Conservation (phyloP, 768 basidiomycete genomes). For the Candolleomyces efflorescens region DNA sequence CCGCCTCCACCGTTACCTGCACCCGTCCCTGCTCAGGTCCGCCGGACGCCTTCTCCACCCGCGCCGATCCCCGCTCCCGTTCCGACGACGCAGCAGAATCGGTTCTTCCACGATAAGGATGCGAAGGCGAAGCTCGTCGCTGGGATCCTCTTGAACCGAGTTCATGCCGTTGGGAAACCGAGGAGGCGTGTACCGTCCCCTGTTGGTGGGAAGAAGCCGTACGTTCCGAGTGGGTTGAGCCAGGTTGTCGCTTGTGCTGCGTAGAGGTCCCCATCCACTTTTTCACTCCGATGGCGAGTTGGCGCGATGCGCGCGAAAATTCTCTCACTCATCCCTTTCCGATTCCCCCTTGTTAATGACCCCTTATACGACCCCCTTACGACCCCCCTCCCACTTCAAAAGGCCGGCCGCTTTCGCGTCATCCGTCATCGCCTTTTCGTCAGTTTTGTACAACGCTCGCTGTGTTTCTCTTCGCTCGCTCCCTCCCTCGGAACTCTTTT, state of each 20-base stretch:
- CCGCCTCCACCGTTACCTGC: neutral
- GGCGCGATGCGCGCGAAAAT: too few species aligned
- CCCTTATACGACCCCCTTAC: neutral
- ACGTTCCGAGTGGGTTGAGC: constrained; percentile 12
- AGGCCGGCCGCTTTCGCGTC: neutral
- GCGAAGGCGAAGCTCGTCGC: constrained; percentile 51
- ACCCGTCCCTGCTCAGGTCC: neutral
- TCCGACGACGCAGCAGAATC: neutral
- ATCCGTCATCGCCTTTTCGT: neutral
- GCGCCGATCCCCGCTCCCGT: neutral
- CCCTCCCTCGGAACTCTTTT: neutral
- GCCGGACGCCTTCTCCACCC: constrained; percentile 3
- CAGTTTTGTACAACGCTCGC: neutral
- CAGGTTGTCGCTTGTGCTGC: neutral
- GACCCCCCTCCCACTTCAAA: neutral
- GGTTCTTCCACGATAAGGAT: constrained; percentile 24
- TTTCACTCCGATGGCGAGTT: neutral
- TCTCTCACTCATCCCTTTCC: too few species aligned
- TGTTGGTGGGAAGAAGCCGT: constrained; percentile 17
- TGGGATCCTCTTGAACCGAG: constrained; percentile 51
- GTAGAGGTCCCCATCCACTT: neutral
- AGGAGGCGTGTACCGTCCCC: constrained; percentile 37
- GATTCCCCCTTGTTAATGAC: neutral
- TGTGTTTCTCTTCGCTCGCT: neutral
- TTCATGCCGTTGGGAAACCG: constrained; percentile 48